Evolutionary conservation across 768 basidiomycete genomes (phyloP).

Genomic region (Serpula lacrymans): DNA sequence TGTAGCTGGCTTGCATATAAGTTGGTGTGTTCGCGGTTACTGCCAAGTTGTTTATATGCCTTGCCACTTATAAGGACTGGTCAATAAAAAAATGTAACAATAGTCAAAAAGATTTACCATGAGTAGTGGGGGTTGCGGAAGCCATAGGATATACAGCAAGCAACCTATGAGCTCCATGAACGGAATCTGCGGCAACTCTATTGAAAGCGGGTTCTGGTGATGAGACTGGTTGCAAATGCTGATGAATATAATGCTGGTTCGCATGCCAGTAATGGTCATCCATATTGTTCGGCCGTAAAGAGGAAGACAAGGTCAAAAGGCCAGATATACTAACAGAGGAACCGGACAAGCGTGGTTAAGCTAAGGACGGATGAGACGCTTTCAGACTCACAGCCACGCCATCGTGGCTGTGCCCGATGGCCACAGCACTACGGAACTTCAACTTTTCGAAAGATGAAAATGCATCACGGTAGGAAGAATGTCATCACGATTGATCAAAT

Average conservation of each 20-base stretch:
- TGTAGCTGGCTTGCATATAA: slow-evolving; percentile 57
- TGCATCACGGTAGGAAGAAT: too few relatives aligned
- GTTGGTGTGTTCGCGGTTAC: slow-evolving; percentile 58
- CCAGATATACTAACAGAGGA: too few relatives aligned
- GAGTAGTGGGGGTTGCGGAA: slow-evolving; percentile 73
- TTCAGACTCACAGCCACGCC: too few relatives aligned
- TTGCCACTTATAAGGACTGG: slow-evolving; percentile 46
- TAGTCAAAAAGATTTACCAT: slow-evolving; percentile 44
- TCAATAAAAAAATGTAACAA: slow-evolving; percentile 3
- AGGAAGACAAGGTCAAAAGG: too few relatives aligned
- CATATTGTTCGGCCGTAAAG: too few relatives aligned
- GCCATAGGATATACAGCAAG: slow-evolving; percentile 70
- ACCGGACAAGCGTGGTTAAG: too few relatives aligned
- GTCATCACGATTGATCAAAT: too few relatives aligned
- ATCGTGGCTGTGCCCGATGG: too few relatives aligned
- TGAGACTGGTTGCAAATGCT: slow-evolving; percentile 2
- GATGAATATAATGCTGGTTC: slow-evolving; percentile 2
- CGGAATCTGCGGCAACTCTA: slow-evolving; percentile 39
- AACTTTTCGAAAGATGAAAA: too few relatives aligned
- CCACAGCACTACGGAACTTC: too few relatives aligned
- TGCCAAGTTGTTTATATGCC: slow-evolving; percentile 61
- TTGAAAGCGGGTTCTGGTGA: slow-evolving; percentile 6
- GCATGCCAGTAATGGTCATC: too few relatives aligned
- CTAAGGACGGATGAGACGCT: too few relatives aligned
- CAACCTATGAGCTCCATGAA: slow-evolving; percentile 65